Conservation (phyloP, 176 grass and related monocot genomes). For the Aegilops umbellulata region DNA sequence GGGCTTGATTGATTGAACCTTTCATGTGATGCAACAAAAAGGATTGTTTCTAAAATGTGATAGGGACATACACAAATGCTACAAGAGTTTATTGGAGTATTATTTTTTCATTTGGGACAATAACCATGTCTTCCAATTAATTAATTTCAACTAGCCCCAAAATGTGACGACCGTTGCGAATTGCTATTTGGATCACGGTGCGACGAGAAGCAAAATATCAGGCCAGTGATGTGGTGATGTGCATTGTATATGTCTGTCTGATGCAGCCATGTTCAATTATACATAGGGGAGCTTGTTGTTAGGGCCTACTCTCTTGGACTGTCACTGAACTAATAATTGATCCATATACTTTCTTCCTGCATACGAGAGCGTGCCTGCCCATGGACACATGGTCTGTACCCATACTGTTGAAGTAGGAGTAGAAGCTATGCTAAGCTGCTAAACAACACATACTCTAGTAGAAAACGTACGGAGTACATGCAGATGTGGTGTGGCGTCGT, state of each 20-base stretch:
- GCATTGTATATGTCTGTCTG: not conserved
- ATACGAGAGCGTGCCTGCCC: not conserved
- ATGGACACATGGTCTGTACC: not conserved
- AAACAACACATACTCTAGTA: not conserved
- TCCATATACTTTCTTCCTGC: not conserved
- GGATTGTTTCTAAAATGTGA: not conserved
- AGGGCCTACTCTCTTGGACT: constrained; percentile 16
- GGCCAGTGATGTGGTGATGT: not conserved
- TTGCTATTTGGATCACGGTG: not conserved
- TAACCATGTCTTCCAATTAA: not conserved
- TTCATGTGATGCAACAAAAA: constrained; percentile 15
- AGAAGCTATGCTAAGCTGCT: not conserved
- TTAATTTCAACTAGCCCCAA: not conserved
- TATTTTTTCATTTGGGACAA: not conserved
- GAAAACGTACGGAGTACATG: too few species aligned
- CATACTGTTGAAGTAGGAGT: not conserved
- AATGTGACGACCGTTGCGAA: not conserved
- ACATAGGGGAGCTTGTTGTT: not conserved
- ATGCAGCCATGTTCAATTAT: not conserved
- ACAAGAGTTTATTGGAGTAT: not conserved
- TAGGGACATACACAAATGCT: not conserved
- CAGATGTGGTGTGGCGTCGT: too few species aligned
- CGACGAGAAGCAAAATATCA: too few species aligned
- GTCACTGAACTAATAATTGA: constrained; percentile 34
- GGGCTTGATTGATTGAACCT: constrained; percentile 29